Percentiles rank a stretch among this genome's conserved stretches.
Evolutionary conservation across 1,139 yeast genomes (phyloP).

Genomic region (Hyphopichia wangnamkhiaoensis): DNA sequence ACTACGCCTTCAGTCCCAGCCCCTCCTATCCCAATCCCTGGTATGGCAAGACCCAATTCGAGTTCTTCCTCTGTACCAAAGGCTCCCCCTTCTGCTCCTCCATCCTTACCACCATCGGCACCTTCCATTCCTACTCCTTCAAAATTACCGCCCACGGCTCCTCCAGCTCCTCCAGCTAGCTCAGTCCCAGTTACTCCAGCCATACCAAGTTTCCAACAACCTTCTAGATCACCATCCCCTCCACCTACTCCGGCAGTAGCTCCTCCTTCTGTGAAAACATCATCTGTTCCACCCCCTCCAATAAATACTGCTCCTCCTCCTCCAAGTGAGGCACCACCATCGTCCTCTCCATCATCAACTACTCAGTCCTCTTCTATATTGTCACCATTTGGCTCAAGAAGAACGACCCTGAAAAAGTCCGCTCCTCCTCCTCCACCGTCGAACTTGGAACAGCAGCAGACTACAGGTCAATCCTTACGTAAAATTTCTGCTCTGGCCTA

Average conservation of each 20-base stretch:
- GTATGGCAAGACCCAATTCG: conserved; percentile 14
- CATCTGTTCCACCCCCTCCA: conserved; percentile 13
- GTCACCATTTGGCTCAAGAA: conserved; percentile 1
- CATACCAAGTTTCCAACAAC: conserved; percentile 10
- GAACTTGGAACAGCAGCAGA: conserved; percentile 45
- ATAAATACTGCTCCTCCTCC: conserved; percentile 14
- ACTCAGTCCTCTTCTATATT: conserved; percentile 7
- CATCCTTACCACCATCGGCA: conserved; percentile 16
- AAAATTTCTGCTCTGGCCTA: conserved; percentile 60
- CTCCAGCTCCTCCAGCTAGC: conserved; percentile 4
- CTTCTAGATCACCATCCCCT: conserved; percentile 16
- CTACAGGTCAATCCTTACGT: conserved; percentile 51
- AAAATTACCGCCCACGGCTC: conserved; percentile 11
- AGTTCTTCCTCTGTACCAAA: conserved; percentile 12
- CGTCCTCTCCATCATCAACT: conserved; percentile 14
- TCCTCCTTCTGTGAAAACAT: conserved; percentile 12
- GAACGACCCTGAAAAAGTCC: conserved; percentile 14
- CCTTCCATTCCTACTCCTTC: conserved; percentile 13
- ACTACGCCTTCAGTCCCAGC: conserved; percentile 14
- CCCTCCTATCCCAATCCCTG: conserved; percentile 9
- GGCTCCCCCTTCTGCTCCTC: conserved; percentile 9
- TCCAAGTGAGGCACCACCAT: conserved; percentile 20
- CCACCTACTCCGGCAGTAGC: conserved; percentile 11
- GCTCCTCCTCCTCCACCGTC: conserved; percentile 34
- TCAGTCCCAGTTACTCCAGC: conserved; percentile 8